phyloP scores from a whole-genome alignment of 345 rosid genomes.

The Pistacia vera region DNA sequence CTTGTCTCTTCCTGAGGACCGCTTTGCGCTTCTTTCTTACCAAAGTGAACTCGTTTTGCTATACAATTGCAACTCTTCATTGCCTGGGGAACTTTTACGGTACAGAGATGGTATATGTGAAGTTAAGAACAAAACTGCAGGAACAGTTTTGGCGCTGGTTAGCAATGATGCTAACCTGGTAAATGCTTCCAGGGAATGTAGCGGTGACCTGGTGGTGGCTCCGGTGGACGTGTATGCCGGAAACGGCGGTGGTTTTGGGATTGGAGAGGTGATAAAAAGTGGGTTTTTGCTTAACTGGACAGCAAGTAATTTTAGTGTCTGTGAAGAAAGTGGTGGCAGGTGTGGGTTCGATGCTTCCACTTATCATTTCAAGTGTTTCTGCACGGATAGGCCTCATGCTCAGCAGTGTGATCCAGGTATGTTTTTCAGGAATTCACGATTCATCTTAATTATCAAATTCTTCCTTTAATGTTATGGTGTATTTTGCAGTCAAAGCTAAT shows the following conservation, averaged over 20 bases:
- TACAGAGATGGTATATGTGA: not conserved
- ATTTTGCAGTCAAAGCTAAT: not conserved
- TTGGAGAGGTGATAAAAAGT: not conserved
- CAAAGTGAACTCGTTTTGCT: constrained; percentile 15
- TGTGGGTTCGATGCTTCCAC: not conserved
- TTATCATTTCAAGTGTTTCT: too few species aligned
- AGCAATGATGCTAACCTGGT: not conserved
- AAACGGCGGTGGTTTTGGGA: not conserved
- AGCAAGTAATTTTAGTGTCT: not conserved
- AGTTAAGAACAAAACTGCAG: not conserved
- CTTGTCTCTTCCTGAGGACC: constrained; percentile 21
- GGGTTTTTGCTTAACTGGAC: not conserved
- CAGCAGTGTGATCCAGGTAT: constrained; percentile 28
- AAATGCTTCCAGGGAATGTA: not conserved
- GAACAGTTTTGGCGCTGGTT: not conserved
- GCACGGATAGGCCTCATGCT: constrained; percentile 51
- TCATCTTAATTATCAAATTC: too few species aligned
- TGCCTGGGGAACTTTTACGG: not conserved
- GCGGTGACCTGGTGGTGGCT: not conserved
- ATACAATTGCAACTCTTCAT: constrained; percentile 26
- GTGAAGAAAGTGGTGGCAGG: not conserved
- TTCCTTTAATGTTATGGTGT: too few species aligned
- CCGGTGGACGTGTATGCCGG: not conserved
- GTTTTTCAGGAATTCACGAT: not conserved
- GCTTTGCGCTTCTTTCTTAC: not conserved